phyloP scores from a whole-genome alignment of 768 basidiomycete genomes.

The Suillus discolor region DNA sequence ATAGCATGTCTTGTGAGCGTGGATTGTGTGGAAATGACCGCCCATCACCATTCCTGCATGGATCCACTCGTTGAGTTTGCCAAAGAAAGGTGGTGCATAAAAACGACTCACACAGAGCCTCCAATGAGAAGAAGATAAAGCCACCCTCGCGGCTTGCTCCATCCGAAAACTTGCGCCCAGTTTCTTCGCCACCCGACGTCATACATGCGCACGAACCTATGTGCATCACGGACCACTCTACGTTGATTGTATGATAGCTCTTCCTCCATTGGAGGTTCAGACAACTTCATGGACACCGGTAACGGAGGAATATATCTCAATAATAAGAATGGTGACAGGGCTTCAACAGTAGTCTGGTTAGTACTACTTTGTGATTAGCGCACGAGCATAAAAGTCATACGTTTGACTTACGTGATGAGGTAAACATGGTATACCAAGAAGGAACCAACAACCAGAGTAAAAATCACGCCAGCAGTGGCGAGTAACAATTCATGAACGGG shows the following conservation, averaged over 20 bases:
- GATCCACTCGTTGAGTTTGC: not conserved
- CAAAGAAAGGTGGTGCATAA: not conserved
- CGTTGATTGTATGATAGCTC: conserved; percentile 71
- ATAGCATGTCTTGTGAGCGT: conserved; percentile 63
- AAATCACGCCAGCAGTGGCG: conserved; percentile 57
- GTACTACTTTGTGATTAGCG: conserved; percentile 45
- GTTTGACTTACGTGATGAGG: conserved; percentile 61
- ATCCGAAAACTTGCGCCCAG: conserved; percentile 69
- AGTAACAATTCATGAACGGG: conserved; percentile 75
- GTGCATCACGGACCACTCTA: conserved; percentile 62
- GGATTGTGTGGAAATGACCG: conserved; percentile 69
- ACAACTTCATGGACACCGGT: conserved; percentile 50
- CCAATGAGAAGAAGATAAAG: conserved; percentile 57
- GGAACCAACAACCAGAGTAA: conserved; percentile 70
- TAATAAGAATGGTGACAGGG: conserved; percentile 73
- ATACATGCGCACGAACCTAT: conserved; percentile 62
- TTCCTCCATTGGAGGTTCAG: conserved; percentile 72
- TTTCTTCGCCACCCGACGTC: conserved; percentile 76
- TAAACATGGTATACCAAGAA: conserved; percentile 80
- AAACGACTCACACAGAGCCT: conserved; percentile 58
- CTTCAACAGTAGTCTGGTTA: conserved; percentile 85
- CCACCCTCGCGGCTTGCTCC: conserved; percentile 54
- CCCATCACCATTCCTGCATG: conserved; percentile 64
- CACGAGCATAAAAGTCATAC: not conserved
- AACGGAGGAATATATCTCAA: conserved; percentile 71